Evolutionary conservation across 345 rosid species (phyloP), one percentile per base, ranked within the genome.

Genomic region (Camelina neglecta): DNA sequence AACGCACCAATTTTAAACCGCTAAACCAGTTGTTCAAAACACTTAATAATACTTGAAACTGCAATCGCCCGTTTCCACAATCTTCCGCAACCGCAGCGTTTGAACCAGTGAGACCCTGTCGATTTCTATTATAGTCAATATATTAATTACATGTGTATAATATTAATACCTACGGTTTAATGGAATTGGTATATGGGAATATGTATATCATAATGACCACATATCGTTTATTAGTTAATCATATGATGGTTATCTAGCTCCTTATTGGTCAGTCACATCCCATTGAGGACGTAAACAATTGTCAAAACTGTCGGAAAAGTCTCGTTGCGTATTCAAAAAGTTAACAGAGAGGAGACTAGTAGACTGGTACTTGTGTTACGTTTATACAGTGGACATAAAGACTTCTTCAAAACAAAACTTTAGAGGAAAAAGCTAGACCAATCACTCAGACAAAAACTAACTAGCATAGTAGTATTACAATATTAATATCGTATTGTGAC

Each of bases 351-450:
- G 10, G 16, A 7, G 26, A 57, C 26, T 51, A 48, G 51, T 36
- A 2, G 7, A 35, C 20, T 21, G 21, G 65, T 65, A 35, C 53
- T 58, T 74, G 23, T 66, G 47, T 58, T 26, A 47, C 29, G 26
- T 54, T 39, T 47, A 26, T 26, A 74, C 15, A 16, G n/a, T 49
- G 60, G 13, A 59, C 51, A 0, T 36, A 55, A 55, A 56, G 10
- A 56, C 67, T 33, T 60, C n/a, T 60, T 75, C 64, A 75, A 69
- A 69, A 51, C 6, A 74, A 67, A 44, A 47, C 21, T 2, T 47
- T 47, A 15, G 85, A 71, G 33, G 65, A 47, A 33, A 24, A 39
- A 47, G 36, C 48, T 23, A 60, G 60, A 18, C 48, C 24, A 45
- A 71, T 70, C 45, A 58, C 11, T 29, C 36, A 18, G 23, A 58